Evolutionary conservation across 805 yeast genomes (phyloP).

Genomic region (Ascoidea asiatica): DNA sequence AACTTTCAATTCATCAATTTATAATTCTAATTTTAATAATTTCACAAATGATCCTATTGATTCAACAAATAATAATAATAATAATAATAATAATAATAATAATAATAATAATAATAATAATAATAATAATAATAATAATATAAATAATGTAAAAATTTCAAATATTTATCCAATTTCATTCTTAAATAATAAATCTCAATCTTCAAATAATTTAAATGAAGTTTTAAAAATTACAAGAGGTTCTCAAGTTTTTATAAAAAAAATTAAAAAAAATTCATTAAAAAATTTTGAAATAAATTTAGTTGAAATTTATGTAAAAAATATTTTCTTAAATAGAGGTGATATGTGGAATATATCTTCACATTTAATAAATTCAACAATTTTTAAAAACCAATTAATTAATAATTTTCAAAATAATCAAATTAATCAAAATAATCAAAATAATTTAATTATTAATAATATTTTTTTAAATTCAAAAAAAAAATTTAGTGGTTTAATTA

Average conservation of each 20-base stretch:
- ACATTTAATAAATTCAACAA: constrained; percentile 44
- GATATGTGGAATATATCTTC: constrained; percentile 85
- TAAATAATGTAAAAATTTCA: no score
- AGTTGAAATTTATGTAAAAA: constrained; percentile 70
- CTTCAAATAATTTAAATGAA: constrained; percentile 45
- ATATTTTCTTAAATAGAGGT: constrained; percentile 71
- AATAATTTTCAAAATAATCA: constrained; percentile 44
- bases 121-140: no score
- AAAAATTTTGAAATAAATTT: constrained; percentile 59
- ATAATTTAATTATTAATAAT: not conserved
- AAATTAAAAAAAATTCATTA: constrained; percentile 18
- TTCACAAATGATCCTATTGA: no score
- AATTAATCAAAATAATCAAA: constrained; percentile 43
- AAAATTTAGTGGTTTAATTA: constrained; percentile 63
- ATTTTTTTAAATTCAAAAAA: constrained; percentile 54
- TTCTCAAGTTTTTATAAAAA: constrained; percentile 45
- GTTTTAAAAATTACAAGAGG: constrained; percentile 55
- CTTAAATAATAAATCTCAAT: constrained; percentile 25
- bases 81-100: no score
- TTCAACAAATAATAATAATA: no score
- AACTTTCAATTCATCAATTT: no score
- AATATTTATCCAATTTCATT: not conserved
- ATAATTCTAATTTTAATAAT: no score
- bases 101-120: no score
- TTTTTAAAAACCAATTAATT: constrained; percentile 52